A percentile compares a stretch with the other conserved stretches of the same genome.
Evolutionary conservation across 1,284 basidiomycete species (phyloP).

Genomic region (Puccinia hordei): DNA sequence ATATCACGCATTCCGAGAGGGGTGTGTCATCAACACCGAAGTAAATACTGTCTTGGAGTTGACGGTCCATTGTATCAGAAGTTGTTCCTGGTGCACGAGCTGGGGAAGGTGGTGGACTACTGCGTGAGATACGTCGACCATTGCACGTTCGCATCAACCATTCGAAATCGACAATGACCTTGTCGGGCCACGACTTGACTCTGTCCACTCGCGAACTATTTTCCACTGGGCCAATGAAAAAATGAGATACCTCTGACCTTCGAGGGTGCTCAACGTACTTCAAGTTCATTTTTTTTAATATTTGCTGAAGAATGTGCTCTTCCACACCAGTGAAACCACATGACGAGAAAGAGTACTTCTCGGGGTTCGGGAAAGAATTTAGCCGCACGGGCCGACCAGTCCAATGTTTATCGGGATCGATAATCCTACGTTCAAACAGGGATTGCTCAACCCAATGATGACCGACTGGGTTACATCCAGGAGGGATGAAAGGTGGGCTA

Average conservation of each 20-base stretch:
- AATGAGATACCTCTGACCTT: conserved; percentile 42
- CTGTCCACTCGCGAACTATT: conserved; percentile 31
- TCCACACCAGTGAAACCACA: conserved; percentile 35
- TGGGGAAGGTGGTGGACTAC: background rate
- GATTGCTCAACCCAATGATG: conserved; percentile 50
- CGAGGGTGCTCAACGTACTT: conserved; percentile 43
- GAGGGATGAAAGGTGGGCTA: conserved; percentile 41
- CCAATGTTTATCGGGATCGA: conserved; percentile 49
- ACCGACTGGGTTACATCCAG: conserved; percentile 41
- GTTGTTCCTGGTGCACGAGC: background rate
- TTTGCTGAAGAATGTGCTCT: conserved; percentile 34
- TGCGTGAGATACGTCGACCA: conserved; percentile 29
- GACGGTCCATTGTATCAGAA: background rate
- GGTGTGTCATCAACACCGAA: background rate
- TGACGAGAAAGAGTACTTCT: conserved; percentile 23
- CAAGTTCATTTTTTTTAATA: conserved; percentile 31
- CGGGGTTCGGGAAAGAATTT: conserved; percentile 23
- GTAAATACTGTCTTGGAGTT: background rate
- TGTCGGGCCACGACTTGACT: conserved; percentile 43
- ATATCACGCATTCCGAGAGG: conserved; percentile 36
- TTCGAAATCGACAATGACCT: conserved; percentile 41
- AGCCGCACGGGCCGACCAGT: conserved; percentile 28
- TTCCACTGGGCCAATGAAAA: conserved; percentile 45
- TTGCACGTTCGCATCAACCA: conserved; percentile 31
- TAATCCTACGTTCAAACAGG: conserved; percentile 31